phyloP scores from a whole-genome alignment of 257 asterid species.

The Sherardia arvensis region DNA sequence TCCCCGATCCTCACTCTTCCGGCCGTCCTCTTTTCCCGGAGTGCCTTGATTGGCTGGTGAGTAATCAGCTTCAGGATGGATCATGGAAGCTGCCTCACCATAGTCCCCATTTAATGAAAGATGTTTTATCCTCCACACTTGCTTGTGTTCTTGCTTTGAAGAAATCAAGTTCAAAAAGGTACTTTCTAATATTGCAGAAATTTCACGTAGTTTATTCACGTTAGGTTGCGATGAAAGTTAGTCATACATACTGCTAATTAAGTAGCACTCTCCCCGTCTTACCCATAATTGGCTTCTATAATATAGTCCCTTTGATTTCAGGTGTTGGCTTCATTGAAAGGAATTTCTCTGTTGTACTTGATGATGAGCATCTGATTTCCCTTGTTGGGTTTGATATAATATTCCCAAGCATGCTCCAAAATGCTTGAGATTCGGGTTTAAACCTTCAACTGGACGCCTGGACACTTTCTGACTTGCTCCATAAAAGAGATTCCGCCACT shows the following conservation, averaged over 20 bases:
- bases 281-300: too few relatives aligned
- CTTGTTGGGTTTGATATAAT: constrained; percentile 75
- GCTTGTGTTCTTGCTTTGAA: constrained; percentile 83
- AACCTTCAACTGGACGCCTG: constrained; percentile 46
- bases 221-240: too few relatives aligned
- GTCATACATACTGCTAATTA: too few relatives aligned
- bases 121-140: constrained; percentile 67
- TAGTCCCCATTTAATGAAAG: constrained; percentile 44
- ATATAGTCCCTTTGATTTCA: constrained; percentile 16
- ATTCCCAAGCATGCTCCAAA: constrained; percentile 73
- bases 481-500: constrained; percentile 59
- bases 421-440: constrained; percentile 48
- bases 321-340: constrained; percentile 56
- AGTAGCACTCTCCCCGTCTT: too few relatives aligned
- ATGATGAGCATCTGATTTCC: constrained; percentile 31
- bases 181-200: neutral
- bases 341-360: constrained; percentile 41
- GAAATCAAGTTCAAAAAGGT: constrained; percentile 58
- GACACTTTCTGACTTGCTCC: constrained; percentile 27
- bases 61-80: constrained; percentile 69
- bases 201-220: too few relatives aligned
- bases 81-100: constrained; percentile 88
- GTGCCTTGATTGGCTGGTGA: constrained; percentile 63
- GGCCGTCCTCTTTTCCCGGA: constrained; percentile 80
- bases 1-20: too few relatives aligned